Evolutionary conservation across 2,329 filamentous ascomycete genomes (phyloP).

Genomic region (Pseudocercospora eumusae): DNA sequence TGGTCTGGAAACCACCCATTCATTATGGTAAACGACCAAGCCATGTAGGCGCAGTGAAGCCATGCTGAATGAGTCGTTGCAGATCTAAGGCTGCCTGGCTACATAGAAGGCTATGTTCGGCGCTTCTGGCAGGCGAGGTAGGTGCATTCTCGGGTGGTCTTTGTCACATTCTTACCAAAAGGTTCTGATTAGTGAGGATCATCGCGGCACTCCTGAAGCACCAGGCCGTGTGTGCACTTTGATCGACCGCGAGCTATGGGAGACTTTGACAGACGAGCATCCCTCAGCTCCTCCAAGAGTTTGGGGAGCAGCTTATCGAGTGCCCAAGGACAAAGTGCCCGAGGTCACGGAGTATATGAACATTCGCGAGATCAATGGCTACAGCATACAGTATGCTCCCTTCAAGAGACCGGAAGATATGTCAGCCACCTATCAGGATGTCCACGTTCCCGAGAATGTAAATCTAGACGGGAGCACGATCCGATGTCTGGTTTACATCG

Average conservation of each 20-base stretch:
- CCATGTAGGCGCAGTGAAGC: neutral
- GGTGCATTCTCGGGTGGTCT: constrained; percentile 1
- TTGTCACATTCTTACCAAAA: neutral
- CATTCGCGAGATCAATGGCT: constrained; percentile 96
- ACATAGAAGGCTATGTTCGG: constrained; percentile 89
- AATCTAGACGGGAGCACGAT: constrained; percentile 41
- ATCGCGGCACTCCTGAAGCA: constrained; percentile 82
- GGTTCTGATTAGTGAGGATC: constrained; percentile 70
- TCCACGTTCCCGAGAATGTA: constrained; percentile 38
- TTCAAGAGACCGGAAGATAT: constrained; percentile 61
- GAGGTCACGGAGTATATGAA: constrained; percentile 90
- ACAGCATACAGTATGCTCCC: constrained; percentile 86
- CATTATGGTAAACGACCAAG: constrained; percentile 71
- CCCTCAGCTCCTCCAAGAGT: constrained; percentile 65
- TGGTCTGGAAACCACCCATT: constrained; percentile 98
- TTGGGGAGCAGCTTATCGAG: constrained; percentile 83
- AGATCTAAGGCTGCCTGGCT: constrained; percentile 86
- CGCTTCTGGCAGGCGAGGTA: constrained; percentile 79
- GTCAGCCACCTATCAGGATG: constrained; percentile 48
- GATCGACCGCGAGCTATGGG: constrained; percentile 82
- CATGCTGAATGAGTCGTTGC: constrained; percentile 8
- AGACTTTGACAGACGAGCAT: constrained; percentile 67
- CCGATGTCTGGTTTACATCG: constrained; percentile 82
- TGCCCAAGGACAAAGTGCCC: constrained; percentile 72
- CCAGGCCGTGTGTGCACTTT: constrained; percentile 93